Evolutionary conservation across 192 early-diverging fungal species (phyloP).

Genomic region (Backusella sp.): DNA sequence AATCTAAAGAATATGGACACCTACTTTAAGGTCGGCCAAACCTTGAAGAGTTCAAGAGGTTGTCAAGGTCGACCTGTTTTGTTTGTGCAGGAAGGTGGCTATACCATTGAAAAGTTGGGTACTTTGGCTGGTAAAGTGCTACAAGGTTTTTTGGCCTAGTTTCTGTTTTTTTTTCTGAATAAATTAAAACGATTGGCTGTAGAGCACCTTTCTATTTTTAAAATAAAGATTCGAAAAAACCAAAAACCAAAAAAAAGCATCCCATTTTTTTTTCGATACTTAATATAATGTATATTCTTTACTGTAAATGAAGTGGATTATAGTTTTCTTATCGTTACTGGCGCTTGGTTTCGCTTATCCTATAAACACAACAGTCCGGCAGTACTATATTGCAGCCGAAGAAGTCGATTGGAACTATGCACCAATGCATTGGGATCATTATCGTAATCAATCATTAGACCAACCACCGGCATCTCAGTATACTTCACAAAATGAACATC

Average conservation of each 20-base stretch:
- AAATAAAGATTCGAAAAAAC: neutral
- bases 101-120: conserved; percentile 49
- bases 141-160: conserved; percentile 32
- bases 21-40: conserved; percentile 42
- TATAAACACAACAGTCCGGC: conserved; percentile 15
- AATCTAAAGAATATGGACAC: conserved; percentile 28
- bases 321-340: neutral
- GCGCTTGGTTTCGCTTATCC: neutral
- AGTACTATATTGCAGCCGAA: conserved; percentile 45
- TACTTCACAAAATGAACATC: conserved; percentile 20
- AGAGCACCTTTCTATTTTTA: neutral
- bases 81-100: conserved; percentile 59
- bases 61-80: conserved; percentile 41
- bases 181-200: neutral
- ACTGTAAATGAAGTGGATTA: neutral
- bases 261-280: neutral
- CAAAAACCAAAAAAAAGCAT: neutral
- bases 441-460: conserved; percentile 30
- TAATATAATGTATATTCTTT: neutral
- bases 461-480: conserved; percentile 25
- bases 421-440: conserved; percentile 36
- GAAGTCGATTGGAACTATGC: conserved; percentile 47
- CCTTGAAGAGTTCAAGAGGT: conserved; percentile 20
- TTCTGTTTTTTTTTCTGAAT: neutral
- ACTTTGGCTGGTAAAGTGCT: conserved; percentile 46